Conservation (phyloP, 2,329 filamentous ascomycete genomes). For the Thielaviopsis punctulata region DNA sequence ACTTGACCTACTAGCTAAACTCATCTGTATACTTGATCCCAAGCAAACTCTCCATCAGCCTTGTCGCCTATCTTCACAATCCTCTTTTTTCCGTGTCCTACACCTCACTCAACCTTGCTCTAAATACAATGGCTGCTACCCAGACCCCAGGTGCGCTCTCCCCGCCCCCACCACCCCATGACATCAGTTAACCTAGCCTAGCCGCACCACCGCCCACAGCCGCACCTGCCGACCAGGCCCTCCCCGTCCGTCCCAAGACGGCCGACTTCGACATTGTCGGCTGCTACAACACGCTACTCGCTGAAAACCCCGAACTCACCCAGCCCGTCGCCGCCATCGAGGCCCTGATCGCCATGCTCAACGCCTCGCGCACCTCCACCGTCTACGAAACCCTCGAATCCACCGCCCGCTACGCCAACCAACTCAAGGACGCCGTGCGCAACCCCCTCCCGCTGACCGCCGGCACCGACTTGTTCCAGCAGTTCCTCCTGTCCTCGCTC, state of each 20-base stretch:
- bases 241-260: constrained; percentile 8
- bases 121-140: neutral
- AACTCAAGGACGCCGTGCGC: constrained; percentile 59
- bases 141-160: neutral
- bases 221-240: neutral
- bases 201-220: neutral
- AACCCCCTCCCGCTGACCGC: constrained; percentile 88
- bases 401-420: constrained; percentile 57
- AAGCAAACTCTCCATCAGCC: neutral
- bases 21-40: neutral
- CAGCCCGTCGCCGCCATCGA: constrained; percentile 94
- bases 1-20: neutral
- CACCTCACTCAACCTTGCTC: neutral
- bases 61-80: neutral
- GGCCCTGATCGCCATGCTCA: constrained; percentile 72
- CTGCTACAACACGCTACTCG: constrained; percentile 36
- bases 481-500: constrained; percentile 69
- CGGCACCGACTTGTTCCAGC: constrained; percentile 87
- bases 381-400: constrained; percentile 88
- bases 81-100: neutral
- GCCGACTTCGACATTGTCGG: constrained; percentile 31
- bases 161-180: neutral
- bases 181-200: neutral
- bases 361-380: constrained; percentile 62
- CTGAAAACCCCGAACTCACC: constrained; percentile 64